Evolutionary conservation across 768 basidiomycete genomes (phyloP).

Genomic region (Boletus tylopilopsis): DNA sequence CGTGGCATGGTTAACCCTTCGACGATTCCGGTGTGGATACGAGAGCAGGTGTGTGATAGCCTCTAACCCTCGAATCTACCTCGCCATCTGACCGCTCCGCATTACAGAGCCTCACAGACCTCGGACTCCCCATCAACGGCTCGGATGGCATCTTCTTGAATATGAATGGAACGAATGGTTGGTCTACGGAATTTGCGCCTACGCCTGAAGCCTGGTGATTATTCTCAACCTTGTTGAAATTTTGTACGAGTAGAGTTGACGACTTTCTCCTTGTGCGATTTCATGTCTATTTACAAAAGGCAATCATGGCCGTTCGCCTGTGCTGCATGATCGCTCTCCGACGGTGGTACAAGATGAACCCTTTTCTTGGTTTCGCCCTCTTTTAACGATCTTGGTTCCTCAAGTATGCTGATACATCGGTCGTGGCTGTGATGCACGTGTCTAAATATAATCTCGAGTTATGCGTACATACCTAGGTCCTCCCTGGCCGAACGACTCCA

Average conservation of each 20-base stretch:
- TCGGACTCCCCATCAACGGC: constrained; percentile 88
- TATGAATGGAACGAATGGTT: constrained; percentile 65
- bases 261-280: constrained; percentile 16
- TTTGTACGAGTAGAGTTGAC: constrained; percentile 25
- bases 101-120: constrained; percentile 75
- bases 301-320: constrained; percentile 13
- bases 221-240: constrained; percentile 9
- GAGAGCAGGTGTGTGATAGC: constrained; percentile 67
- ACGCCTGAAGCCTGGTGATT: constrained; percentile 85
- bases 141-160: constrained; percentile 88
- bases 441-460: neutral
- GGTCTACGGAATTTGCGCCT: constrained; percentile 69
- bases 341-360: neutral
- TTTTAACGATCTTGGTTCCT: constrained; percentile 1
- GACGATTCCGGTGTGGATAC: constrained; percentile 87
- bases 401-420: constrained; percentile 3
- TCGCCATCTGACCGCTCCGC: neutral
- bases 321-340: constrained; percentile 14
- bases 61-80: neutral
- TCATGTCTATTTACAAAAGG: constrained; percentile 18
- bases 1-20: constrained; percentile 69
- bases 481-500: neutral
- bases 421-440: neutral
- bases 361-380: neutral
- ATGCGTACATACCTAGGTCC: constrained; percentile 4